These are phyloP conservation scores for Fusarium sp. DNA, from an alignment of 2,329 filamentous ascomycete genomes.

Conservation along the genomic window DNA sequence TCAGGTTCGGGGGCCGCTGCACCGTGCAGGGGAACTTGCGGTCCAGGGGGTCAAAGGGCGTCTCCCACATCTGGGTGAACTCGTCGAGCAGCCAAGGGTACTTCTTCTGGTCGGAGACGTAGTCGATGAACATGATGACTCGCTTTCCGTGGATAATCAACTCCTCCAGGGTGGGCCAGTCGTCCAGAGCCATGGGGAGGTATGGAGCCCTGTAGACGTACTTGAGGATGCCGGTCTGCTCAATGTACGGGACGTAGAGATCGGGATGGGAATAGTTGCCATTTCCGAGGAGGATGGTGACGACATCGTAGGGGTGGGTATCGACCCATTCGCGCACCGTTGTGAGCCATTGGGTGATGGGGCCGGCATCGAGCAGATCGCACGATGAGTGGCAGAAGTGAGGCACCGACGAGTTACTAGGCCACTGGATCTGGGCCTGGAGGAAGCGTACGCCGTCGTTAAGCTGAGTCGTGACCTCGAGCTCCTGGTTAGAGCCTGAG, in stretches of 20 bases:
- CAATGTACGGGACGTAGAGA: constrained; percentile 76
- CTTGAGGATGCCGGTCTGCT: constrained; percentile 76
- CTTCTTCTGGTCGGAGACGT: constrained; percentile 80
- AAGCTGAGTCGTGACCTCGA: constrained; percentile 76
- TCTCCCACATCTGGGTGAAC: constrained; percentile 92
- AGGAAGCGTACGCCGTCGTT: constrained; percentile 79
- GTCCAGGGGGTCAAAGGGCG: constrained; percentile 79
- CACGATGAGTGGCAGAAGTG: constrained; percentile 91
- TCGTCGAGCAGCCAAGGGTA: constrained; percentile 90
- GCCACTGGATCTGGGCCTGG: constrained; percentile 73
- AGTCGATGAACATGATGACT: constrained; percentile 86
- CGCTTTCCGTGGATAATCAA: constrained; percentile 80
- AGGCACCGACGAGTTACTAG: constrained; percentile 60
- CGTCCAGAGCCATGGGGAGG: constrained; percentile 75
- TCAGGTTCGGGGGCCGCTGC: constrained; percentile 79
- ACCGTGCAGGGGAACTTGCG: constrained; percentile 79
- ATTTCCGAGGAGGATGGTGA: constrained; percentile 89
- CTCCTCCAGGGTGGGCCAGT: constrained; percentile 86
- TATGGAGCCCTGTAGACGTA: constrained; percentile 80
- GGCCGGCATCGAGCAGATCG: constrained; percentile 83
- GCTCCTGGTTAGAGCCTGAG: constrained; percentile 79
- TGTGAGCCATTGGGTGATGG: constrained; percentile 78
- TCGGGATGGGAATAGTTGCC: constrained; percentile 75
- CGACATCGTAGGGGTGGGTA: constrained; percentile 83
- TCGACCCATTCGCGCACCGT: constrained; percentile 79